These are phyloP conservation scores for Capsicum chinense DNA, from an alignment of 257 asterid species.

Conservation along the genomic window DNA sequence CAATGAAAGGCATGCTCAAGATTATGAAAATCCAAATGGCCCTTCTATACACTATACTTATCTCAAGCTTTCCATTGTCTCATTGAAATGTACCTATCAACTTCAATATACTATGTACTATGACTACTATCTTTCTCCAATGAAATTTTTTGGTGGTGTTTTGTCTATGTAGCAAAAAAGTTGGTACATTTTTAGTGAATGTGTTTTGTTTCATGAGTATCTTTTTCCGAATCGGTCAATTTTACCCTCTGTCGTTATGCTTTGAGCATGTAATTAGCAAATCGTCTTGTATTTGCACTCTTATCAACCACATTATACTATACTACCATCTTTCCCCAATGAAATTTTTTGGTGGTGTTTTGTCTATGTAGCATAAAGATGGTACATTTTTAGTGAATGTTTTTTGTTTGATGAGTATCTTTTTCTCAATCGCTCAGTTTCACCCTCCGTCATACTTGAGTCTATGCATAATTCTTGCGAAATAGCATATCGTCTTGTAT, in stretches of 20 bases:
- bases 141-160: not conserved
- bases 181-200: not conserved
- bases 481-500: not conserved
- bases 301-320: constrained; percentile 43
- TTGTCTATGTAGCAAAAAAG: not conserved
- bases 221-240: not conserved
- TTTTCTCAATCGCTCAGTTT: not conserved
- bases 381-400: too few relatives aligned
- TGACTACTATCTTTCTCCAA: not conserved
- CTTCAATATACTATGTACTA: constrained; percentile 20
- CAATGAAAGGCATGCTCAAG: constrained; percentile 57
- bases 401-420: too few relatives aligned
- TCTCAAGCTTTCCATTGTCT: constrained; percentile 38
- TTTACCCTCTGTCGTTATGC: too few relatives aligned
- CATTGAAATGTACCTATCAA: constrained; percentile 67
- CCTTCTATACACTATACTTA: constrained; percentile 34
- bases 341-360: too few relatives aligned
- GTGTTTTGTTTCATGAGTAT: not conserved
- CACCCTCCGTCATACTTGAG: not conserved
- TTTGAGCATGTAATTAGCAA: too few relatives aligned
- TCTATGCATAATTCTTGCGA: too few relatives aligned
- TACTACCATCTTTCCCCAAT: too few relatives aligned
- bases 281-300: not conserved
- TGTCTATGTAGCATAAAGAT: too few relatives aligned
- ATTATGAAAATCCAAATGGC: constrained; percentile 45